Base-by-base conservation (phyloP, 805 yeast genomes). In the Nakazawaea siamensis region DNA sequence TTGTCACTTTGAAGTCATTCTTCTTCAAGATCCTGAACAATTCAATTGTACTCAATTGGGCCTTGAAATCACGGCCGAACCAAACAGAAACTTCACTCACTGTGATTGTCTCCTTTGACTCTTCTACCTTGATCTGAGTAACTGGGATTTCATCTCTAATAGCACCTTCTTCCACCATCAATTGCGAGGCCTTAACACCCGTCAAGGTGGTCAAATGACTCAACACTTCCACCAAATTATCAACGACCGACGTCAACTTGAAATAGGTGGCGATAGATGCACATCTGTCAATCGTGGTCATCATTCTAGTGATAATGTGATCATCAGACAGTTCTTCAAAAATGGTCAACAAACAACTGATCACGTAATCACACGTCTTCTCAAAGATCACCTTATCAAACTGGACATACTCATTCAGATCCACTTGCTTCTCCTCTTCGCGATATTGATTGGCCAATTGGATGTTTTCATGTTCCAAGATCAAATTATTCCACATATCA, bases 261-360 rank as follows among this genome's bases (percentile, higher is more conserved):
- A 77, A 86, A 42, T 62, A 71, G 1, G 78, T 61, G 10, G 97
- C 86, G 39, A 92, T 73, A 20, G 66, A 70, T 0, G 95, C 82
- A 43, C 92, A 73, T 52, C 84, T 87, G 50, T 88, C 97, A 46
- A 90, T 68, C 2, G 90, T 83, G 0, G 95, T 72, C 64, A 92
- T 79, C 64, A 92, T 83, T 38, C 90, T 72, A 1, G 92, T 79
- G 31, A 87, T 79, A 8, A 92, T 76, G 31, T 85, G 83, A 54
- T 92, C 97, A 52, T 92, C 97, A 1, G 85, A 64, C 0, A 97
- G 95, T 34, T 83, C 84, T 19, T 82, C 79, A 57, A 86, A 92
- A 27, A 90, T 85, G 34, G 70, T 72, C 34, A 88, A 68, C 27
- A 88, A 58, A 0, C 95, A 78, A 9, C 78, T 71, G 5, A 84